phyloP scores from a whole-genome alignment of 2,329 filamentous ascomycete species.

The Botryotinia globosa region DNA sequence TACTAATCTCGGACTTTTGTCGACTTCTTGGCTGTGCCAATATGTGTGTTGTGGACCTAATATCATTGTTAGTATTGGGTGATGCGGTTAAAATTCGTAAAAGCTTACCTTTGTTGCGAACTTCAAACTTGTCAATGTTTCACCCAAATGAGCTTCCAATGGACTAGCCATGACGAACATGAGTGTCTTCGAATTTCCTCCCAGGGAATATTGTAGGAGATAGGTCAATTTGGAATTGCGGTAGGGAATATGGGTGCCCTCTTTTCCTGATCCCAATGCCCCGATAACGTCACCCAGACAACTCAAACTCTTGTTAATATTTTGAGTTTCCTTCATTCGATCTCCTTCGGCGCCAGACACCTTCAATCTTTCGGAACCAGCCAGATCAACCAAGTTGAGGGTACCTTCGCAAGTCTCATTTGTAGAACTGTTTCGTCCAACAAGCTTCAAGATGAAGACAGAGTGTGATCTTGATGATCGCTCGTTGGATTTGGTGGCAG shows the following conservation, averaged over 20 bases:
- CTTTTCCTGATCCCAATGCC: slow-evolving; percentile 79
- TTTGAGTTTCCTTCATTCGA: slow-evolving; percentile 88
- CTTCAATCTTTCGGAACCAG: slow-evolving; percentile 86
- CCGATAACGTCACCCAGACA: slow-evolving; percentile 94
- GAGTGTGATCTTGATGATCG: slow-evolving; percentile 92
- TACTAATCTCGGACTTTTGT: slow-evolving; percentile 52
- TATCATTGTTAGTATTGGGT: slow-evolving; percentile 22
- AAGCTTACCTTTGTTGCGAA: slow-evolving; percentile 84
- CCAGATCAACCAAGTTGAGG: slow-evolving; percentile 91
- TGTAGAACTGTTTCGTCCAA: slow-evolving; percentile 66
- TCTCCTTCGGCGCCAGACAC: slow-evolving; percentile 84
- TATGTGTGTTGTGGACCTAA: slow-evolving; percentile 83
- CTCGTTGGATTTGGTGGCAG: slow-evolving; percentile 96
- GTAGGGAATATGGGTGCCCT: slow-evolving; percentile 81
- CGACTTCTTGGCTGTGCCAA: slow-evolving; percentile 79
- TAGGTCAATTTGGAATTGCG: slow-evolving; percentile 97
- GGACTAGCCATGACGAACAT: slow-evolving; percentile 99
- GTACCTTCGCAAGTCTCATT: slow-evolving; percentile 87
- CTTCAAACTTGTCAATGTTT: slow-evolving; percentile 90
- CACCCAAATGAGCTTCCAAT: slow-evolving; percentile 82
- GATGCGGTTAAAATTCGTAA: slow-evolving; percentile 19
- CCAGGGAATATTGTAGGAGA: slow-evolving; percentile 88
- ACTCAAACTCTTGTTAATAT: slow-evolving; percentile 92
- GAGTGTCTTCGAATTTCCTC: slow-evolving; percentile 93
- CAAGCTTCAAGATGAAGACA: slow-evolving; percentile 86